Evolutionary conservation across 768 basidiomycete species (phyloP), one percentile per base, ranked within the genome.

Genomic region (Auricularia heimuer): DNA sequence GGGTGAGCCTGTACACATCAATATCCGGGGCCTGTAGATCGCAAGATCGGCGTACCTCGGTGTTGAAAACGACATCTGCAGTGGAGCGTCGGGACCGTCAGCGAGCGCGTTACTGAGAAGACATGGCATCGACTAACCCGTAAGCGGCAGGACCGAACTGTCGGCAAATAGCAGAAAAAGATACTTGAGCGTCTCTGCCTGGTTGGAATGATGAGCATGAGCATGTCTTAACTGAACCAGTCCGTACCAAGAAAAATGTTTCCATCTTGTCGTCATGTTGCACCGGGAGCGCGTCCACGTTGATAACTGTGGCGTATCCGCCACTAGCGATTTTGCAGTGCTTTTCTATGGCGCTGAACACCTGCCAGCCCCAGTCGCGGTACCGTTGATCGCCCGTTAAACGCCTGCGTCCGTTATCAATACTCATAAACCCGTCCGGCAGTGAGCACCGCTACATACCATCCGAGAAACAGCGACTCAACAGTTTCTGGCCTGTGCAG

Each of bases 151-250:
- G n/a, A 86, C 81, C 35, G 73, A 78, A 6, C 81, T 80, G 70
- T 92, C 90, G 64, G 86, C 83, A 73, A 96, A 98, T 3, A 97
- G 76, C 68, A 96, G 75, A 74, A 88, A 97, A 24, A 98, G 80
- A 75, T 97, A 97, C 74, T 98, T 94, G 66, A 94, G 75, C 4
- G 92, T 94, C 75, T 94, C 92, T 69, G 89, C 89, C 92, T 92
- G 71, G 42, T 21, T n/a, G 37, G 56, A 45, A 34, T 37, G 16
- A 64, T 21, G 51, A 45, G 29, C 18, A 33, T 54, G 58, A 36
- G 54, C n/a, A 4, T 29, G 29, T 29, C 29, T 3, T 29, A 29
- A 29, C 29, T 29, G 29, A 0, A 29, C 29, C 29, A 29, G 2
- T 29, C 29, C 86, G 51, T 65, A 90, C 91, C 81, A 97, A 80